Conservation (phyloP, 2,329 filamentous ascomycete species). For the Colletotrichum cuscutae region DNA sequence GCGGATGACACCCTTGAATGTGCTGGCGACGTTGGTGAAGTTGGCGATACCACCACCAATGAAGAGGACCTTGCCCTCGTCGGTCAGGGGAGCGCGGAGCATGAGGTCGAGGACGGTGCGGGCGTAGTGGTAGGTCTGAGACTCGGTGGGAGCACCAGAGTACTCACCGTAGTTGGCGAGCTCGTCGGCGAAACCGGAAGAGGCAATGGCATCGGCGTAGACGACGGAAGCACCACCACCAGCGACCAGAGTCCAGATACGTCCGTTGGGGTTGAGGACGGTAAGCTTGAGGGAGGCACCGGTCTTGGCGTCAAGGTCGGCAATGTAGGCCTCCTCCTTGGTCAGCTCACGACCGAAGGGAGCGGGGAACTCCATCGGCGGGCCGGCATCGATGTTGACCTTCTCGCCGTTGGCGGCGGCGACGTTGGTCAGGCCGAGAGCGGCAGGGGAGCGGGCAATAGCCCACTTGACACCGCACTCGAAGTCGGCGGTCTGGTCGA, state of each 20-base stretch:
- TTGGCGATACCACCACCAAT: slow-evolving; percentile 99
- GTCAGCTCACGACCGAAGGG: slow-evolving; percentile 98
- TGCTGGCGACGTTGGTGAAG: slow-evolving; percentile 99
- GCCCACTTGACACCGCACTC: slow-evolving; percentile 99
- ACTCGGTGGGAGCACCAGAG: slow-evolving; percentile 98
- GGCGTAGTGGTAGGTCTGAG: slow-evolving; percentile 99
- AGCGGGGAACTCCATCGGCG: slow-evolving; percentile 98
- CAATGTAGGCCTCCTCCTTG: slow-evolving; percentile 99
- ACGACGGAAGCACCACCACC: slow-evolving; percentile 99
- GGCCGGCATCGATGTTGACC: slow-evolving; percentile 94
- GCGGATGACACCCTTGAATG: slow-evolving; percentile 99
- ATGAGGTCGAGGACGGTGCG: slow-evolving; percentile 97
- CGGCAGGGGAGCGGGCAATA: slow-evolving; percentile 88
- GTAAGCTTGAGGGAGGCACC: slow-evolving; percentile 99
- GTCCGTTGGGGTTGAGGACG: slow-evolving; percentile 89
- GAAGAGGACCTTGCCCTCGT: slow-evolving; percentile 98
- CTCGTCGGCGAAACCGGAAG: slow-evolving; percentile 92
- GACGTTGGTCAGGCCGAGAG: slow-evolving; percentile 82
- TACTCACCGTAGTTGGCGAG: slow-evolving; percentile 99
- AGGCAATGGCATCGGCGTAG: slow-evolving; percentile 98
- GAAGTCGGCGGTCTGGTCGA: slow-evolving; percentile 99
- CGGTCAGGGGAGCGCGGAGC: slow-evolving; percentile 86
- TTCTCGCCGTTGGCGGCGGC: slow-evolving; percentile 73
- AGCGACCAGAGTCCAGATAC: slow-evolving; percentile 97
- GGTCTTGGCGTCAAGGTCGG: slow-evolving; percentile 98